phyloP scores from a whole-genome alignment of 1,284 basidiomycete genomes.

The Leccinum cinnamomeum region DNA sequence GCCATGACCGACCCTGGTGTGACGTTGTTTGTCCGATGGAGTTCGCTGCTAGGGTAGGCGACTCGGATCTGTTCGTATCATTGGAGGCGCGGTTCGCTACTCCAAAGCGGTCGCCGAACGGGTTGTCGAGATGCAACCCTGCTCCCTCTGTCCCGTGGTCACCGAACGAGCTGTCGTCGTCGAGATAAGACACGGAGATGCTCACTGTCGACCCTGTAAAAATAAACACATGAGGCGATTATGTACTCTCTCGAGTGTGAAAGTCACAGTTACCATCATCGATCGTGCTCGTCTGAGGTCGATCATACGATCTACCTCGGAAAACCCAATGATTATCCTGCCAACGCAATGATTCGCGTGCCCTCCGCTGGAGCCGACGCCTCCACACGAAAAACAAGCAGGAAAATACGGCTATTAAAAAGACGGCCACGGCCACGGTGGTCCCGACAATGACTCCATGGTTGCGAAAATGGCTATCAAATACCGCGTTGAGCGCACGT shows the following conservation, averaged over 20 bases:
- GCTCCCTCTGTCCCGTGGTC: neutral
- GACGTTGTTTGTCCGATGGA: neutral
- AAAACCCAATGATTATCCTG: constrained; percentile 32
- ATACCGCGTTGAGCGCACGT: constrained; percentile 2
- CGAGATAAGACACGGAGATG: neutral
- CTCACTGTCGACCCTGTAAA: neutral
- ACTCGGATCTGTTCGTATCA: constrained; percentile 8
- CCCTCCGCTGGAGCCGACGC: constrained; percentile 39
- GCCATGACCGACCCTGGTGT: neutral
- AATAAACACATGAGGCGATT: neutral
- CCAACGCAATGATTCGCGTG: constrained; percentile 36
- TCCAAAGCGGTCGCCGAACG: constrained; percentile 3
- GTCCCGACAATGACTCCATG: constrained; percentile 55
- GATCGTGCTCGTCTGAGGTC: constrained; percentile 16
- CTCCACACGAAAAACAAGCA: constrained; percentile 41
- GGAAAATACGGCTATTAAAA: constrained; percentile 38
- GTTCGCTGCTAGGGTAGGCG: constrained; percentile 20
- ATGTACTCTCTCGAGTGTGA: constrained; percentile 1
- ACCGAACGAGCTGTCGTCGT: neutral
- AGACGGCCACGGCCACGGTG: constrained; percentile 54
- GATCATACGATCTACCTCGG: constrained; percentile 22
- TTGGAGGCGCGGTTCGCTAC: neutral
- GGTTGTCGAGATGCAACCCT: neutral
- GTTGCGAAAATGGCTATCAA: constrained; percentile 54
- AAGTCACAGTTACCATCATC: neutral